Conservation (phyloP, 2,329 filamentous ascomycete species). For the Beauveria asiatica region DNA sequence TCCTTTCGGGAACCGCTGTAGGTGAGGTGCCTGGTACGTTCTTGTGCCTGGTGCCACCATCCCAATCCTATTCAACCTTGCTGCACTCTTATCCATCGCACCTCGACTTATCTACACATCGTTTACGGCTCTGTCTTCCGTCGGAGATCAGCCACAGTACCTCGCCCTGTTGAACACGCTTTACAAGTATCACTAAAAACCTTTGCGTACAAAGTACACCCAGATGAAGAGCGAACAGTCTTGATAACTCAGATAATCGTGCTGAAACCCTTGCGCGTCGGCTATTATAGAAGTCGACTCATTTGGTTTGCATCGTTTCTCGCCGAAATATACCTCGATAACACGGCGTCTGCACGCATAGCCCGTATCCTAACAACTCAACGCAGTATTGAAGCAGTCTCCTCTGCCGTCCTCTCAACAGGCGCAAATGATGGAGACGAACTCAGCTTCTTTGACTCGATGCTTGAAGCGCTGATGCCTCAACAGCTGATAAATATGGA, state of each 20-base stretch:
- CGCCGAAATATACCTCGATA: not conserved
- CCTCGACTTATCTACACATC: not conserved
- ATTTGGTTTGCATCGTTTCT: not conserved
- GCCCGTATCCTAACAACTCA: not conserved
- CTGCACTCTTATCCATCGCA: not conserved
- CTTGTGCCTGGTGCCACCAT: not conserved
- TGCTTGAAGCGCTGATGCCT: not conserved
- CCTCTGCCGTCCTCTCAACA: not conserved
- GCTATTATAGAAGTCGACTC: not conserved
- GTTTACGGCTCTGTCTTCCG: not conserved
- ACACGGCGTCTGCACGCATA: not conserved
- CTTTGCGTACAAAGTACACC: not conserved
- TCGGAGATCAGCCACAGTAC: not conserved
- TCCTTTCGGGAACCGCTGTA: not conserved
- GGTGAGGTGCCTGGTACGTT: not conserved
- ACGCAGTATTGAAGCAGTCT: not conserved
- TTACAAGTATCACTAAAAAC: not conserved
- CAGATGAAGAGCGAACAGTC: not conserved
- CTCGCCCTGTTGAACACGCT: not conserved
- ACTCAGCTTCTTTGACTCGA: not conserved
- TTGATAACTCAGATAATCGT: not conserved
- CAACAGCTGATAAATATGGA: not conserved
- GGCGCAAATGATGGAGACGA: not conserved
- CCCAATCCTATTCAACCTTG: not conserved
- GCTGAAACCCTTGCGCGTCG: not conserved